A percentile compares a stretch with the other conserved stretches of the same genome.
Conservation (phyloP, 305 asterid genomes). For the Fraxinus dipetala region DNA sequence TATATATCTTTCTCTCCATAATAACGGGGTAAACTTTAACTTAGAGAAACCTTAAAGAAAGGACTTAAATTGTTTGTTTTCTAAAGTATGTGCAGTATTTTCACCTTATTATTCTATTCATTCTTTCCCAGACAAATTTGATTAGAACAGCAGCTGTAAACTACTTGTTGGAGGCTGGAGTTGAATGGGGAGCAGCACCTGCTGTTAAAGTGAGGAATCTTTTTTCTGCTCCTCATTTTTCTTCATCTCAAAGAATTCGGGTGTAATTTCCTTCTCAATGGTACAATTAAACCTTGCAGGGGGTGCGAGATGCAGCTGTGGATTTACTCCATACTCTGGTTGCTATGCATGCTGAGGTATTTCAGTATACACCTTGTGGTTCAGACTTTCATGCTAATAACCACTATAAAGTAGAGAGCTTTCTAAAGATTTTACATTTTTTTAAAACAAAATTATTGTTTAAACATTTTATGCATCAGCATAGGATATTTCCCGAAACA, state of each 20-base stretch:
- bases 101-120: conserved; percentile 13
- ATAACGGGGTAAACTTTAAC: conserved; percentile 6
- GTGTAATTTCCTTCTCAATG: conserved; percentile 12
- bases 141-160: conserved; percentile 82
- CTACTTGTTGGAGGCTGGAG: conserved; percentile 91
- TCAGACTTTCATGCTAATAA: conserved; percentile 13
- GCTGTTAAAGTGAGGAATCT: conserved; percentile 66
- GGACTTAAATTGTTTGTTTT: conserved; percentile 9
- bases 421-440: background rate
- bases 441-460: background rate
- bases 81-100: background rate
- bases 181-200: conserved; percentile 96
- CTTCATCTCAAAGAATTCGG: conserved; percentile 11
- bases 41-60: background rate
- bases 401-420: conserved; percentile 5
- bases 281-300: conserved; percentile 47
- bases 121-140: conserved; percentile 62
- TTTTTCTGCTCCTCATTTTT: conserved; percentile 1
- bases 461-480: conserved; percentile 9
- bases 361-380: conserved; percentile 7
- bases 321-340: conserved; percentile 91
- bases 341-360: conserved; percentile 97
- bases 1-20: background rate
- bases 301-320: conserved; percentile 93
- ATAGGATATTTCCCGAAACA: background rate